Percentiles rank a stretch among this genome's conserved stretches.
These are phyloP conservation scores for Phlebiopsis flavidoalba DNA, from an alignment of 768 basidiomycete genomes.

Conservation along the genomic window DNA sequence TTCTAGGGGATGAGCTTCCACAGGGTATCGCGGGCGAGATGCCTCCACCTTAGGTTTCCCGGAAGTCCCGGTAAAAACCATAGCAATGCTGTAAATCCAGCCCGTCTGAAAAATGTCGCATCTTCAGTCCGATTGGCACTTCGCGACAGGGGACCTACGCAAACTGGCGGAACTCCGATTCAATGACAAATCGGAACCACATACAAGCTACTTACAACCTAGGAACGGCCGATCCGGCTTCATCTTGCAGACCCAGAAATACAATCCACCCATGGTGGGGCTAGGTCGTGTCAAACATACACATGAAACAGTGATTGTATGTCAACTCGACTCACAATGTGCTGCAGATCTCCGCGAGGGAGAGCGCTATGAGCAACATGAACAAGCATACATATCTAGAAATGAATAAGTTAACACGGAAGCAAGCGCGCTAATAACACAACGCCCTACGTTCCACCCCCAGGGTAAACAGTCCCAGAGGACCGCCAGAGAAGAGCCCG, in stretches of 20 bases:
- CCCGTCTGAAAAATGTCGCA: slow-evolving; percentile 35
- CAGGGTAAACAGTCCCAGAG: slow-evolving; percentile 54
- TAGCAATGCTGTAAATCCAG: slow-evolving; percentile 56
- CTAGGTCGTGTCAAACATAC: slow-evolving; percentile 17
- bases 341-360: slow-evolving; percentile 55
- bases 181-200: background rate
- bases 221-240: slow-evolving; percentile 48
- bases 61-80: slow-evolving; percentile 56
- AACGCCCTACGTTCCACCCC: slow-evolving; percentile 52
- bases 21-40: background rate
- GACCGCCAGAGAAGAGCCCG: slow-evolving; percentile 53
- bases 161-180: slow-evolving; percentile 9
- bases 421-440: background rate
- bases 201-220: slow-evolving; percentile 35
- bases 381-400: slow-evolving; percentile 50
- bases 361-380: slow-evolving; percentile 52
- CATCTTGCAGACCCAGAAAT: slow-evolving; percentile 63
- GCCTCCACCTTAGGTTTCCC: slow-evolving; percentile 45
- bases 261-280: slow-evolving; percentile 54
- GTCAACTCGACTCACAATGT: slow-evolving; percentile 42
- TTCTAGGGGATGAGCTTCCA: background rate
- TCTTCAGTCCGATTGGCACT: background rate
- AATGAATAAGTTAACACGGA: background rate
- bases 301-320: background rate
- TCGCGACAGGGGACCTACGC: background rate